Base-by-base conservation (phyloP, 1,284 basidiomycete genomes). In the Leccinum subrobustum region DNA sequence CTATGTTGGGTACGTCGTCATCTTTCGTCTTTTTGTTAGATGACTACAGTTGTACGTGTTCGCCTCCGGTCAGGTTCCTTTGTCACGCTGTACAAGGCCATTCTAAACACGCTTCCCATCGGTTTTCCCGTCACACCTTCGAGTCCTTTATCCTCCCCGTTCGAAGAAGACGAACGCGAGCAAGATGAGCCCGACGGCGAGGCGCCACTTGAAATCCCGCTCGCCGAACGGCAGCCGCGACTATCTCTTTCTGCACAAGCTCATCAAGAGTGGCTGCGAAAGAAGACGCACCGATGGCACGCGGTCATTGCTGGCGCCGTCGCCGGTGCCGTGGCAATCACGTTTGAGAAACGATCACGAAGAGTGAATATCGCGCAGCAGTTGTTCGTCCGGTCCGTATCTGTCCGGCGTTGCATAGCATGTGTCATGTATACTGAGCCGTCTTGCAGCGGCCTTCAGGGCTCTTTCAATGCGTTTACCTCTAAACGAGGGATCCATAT, bases 321-420 rank as follows among this genome's bases (percentile, higher is more conserved):
- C 27, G 91, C 91, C 0, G 92, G 93, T 14, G 88, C 87, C 6
- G 66, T 93, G n/a, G 91, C 90, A 0, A 84, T 98, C 51, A 78
- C 93, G 70, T 93, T 90, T 72, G 95, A 98, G 78, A 91, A 86
- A 68, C 82, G 80, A 60, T 81, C 81, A 2, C 79, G 91, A 51
- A 79, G 92, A 60, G 79, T 83, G 3, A 84, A 86, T 12, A 91
- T 98, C 61, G 92, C 92, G 0, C 96, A 98, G 69, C 96, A 98
- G 79, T 78, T 96, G 67, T 93, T 96, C 73, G 93, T 96, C 56
- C 83, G 92, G 90, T 89, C 4, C 23, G 42, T 44, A 33, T 39
- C 61, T 33, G 3, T 37, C 50, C 3, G 2, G 2, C 3, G 12
- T 53, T 29, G 33, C 12, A 29, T 6, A 11, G 8, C 23, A 27